Conservation (phyloP, 768 basidiomycete species). For the Trametes sanguinea region DNA sequence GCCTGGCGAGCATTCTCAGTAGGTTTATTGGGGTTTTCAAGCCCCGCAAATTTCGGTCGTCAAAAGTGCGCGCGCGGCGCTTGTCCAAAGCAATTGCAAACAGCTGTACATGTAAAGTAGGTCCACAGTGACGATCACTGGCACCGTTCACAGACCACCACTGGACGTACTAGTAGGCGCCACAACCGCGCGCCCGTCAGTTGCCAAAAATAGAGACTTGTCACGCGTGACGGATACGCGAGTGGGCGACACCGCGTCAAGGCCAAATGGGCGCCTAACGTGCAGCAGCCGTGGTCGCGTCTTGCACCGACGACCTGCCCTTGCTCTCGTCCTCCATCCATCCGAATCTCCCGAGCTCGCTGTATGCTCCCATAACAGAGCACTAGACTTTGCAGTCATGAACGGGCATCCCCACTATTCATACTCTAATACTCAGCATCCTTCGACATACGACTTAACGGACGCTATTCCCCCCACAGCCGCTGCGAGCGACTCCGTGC, state of each 20-base stretch:
- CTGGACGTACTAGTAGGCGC: no score
- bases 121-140: no score
- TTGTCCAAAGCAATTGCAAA: no score
- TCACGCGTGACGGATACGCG: slow-evolving; percentile 20
- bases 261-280: slow-evolving; percentile 13
- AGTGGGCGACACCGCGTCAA: slow-evolving; percentile 15
- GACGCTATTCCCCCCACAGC: slow-evolving; percentile 3
- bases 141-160: no score
- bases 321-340: background rate
- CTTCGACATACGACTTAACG: background rate
- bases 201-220: background rate
- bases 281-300: slow-evolving; percentile 18
- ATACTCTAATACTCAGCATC: background rate
- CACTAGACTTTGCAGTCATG: slow-evolving; percentile 3
- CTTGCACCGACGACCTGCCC: slow-evolving; percentile 12
- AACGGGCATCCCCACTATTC: slow-evolving; percentile 4
- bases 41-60: no score
- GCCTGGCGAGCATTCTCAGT: no score
- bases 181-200: no score
- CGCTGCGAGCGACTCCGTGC: slow-evolving; percentile 50
- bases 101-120: no score
- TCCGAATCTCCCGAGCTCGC: no score
- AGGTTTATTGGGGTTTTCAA: no score
- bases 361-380: background rate
- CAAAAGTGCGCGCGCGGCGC: no score